These are phyloP conservation scores for Xylaria sp. DNA, from an alignment of 2,329 filamentous ascomycete genomes.

Conservation along the genomic window DNA sequence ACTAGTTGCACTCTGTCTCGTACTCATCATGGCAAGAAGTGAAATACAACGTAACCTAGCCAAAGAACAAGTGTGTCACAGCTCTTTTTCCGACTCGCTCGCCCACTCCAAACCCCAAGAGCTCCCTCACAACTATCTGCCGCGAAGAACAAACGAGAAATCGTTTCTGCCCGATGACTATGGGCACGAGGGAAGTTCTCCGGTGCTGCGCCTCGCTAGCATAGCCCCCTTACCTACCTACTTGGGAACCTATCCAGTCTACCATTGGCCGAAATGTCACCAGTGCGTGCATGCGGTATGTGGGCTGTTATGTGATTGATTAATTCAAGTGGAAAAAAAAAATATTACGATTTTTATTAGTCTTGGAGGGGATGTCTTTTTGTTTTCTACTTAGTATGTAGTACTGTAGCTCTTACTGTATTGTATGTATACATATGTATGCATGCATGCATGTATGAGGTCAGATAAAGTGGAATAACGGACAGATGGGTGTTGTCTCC, in stretches of 20 bases:
- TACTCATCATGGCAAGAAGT: neutral
- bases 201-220: conserved; percentile 33
- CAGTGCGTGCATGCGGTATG: conserved; percentile 6
- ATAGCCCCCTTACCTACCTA: conserved; percentile 37
- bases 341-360: no score
- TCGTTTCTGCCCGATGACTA: conserved; percentile 6
- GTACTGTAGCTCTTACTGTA: neutral
- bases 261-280: conserved; percentile 21
- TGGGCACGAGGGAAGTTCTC: conserved; percentile 14
- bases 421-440: no score
- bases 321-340: no score
- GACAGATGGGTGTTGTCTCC: no score
- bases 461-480: no score
- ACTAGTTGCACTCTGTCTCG: neutral
- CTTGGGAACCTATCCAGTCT: conserved; percentile 25
- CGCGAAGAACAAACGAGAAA: neutral
- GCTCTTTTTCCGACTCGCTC: neutral
- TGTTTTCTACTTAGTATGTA: neutral
- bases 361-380: no score
- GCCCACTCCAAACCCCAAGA: neutral
- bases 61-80: neutral
- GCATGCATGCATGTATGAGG: no score
- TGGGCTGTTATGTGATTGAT: no score
- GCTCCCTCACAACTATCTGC: neutral
- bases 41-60: conserved; percentile 7